These are phyloP conservation scores for Apostasia shenzhenica DNA, from an alignment of 106 monocot genomes.

Conservation along the genomic window DNA sequence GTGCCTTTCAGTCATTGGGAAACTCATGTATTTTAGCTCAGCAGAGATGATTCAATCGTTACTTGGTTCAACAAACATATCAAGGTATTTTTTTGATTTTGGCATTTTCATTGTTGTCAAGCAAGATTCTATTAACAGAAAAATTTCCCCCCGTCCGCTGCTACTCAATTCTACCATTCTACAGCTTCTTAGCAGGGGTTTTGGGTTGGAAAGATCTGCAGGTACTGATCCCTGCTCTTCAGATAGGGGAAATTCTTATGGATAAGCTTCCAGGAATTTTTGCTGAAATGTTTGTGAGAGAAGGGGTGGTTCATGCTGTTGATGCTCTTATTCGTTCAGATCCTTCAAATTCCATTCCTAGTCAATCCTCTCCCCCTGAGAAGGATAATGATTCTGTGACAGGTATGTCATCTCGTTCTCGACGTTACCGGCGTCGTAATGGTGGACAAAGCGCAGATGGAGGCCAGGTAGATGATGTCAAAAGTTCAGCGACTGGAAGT, in stretches of 20 bases:
- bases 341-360: constrained; percentile 30
- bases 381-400: constrained; percentile 48
- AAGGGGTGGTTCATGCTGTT: constrained; percentile 98
- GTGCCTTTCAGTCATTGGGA: constrained; percentile 84
- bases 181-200: constrained; percentile 91
- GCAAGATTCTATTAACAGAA: background rate
- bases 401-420: constrained; percentile 63
- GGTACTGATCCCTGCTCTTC: constrained; percentile 86
- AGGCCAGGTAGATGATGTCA: constrained; percentile 54
- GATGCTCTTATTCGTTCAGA: constrained; percentile 63
- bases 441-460: constrained; percentile 32
- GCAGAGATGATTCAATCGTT: constrained; percentile 86
- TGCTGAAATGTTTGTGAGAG: constrained; percentile 87
- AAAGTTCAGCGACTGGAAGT: constrained; percentile 32
- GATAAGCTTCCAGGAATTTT: constrained; percentile 92
- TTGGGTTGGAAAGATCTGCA: constrained; percentile 99
- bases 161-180: constrained; percentile 12
- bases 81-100: constrained; percentile 43
- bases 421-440: constrained; percentile 62
- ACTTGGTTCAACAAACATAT: constrained; percentile 68
- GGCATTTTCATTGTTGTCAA: background rate
- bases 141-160: background rate
- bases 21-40: constrained; percentile 90
- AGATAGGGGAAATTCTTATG: constrained; percentile 90
- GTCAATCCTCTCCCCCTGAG: constrained; percentile 31